Percentiles rank a stretch among this genome's conserved stretches.
phyloP scores from a whole-genome alignment of 2,329 filamentous ascomycete species.

The Fusarium pseudonygamai region DNA sequence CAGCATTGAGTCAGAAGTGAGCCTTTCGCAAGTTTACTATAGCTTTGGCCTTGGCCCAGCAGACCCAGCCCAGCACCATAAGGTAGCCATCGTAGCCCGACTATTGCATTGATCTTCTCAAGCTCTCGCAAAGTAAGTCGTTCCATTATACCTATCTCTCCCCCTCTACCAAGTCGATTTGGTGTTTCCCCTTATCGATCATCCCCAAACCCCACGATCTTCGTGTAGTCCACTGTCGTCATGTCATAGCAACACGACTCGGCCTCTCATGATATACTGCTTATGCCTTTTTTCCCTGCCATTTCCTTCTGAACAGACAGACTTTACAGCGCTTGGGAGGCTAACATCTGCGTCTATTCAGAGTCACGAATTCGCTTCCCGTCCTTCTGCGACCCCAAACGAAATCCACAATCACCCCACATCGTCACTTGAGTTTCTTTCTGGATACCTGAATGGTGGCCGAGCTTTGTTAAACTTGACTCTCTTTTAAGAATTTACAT shows the following conservation, averaged over 20 bases:
- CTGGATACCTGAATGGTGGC: constrained; percentile 41
- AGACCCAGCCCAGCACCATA: constrained; percentile 15
- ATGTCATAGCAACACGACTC: constrained; percentile 38
- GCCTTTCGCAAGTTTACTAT: constrained; percentile 27
- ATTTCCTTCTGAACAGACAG: not conserved
- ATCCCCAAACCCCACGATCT: constrained; percentile 18
- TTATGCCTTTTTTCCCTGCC: not conserved
- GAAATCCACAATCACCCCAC: constrained; percentile 18
- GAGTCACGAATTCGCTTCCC: constrained; percentile 15
- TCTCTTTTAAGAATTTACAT: constrained; percentile 39
- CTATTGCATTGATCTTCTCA: constrained; percentile 31
- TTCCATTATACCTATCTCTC: constrained; percentile 3
- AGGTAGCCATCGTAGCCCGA: constrained; percentile 19
- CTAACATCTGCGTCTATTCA: constrained; percentile 15
- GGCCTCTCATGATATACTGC: constrained; percentile 31
- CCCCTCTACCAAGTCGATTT: not conserved
- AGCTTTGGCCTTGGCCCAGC: constrained; percentile 28
- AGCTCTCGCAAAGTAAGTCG: constrained; percentile 31
- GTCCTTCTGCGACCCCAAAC: constrained; percentile 27
- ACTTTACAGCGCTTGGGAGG: constrained; percentile 5
- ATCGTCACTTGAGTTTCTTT: constrained; percentile 28
- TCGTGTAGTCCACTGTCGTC: constrained; percentile 31
- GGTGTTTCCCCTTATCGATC: constrained; percentile 19
- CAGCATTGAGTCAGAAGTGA: constrained; percentile 36
- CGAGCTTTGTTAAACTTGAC: constrained; percentile 31